Conservation (phyloP, 2,329 filamentous ascomycete species). For the Venturia nashicola region DNA sequence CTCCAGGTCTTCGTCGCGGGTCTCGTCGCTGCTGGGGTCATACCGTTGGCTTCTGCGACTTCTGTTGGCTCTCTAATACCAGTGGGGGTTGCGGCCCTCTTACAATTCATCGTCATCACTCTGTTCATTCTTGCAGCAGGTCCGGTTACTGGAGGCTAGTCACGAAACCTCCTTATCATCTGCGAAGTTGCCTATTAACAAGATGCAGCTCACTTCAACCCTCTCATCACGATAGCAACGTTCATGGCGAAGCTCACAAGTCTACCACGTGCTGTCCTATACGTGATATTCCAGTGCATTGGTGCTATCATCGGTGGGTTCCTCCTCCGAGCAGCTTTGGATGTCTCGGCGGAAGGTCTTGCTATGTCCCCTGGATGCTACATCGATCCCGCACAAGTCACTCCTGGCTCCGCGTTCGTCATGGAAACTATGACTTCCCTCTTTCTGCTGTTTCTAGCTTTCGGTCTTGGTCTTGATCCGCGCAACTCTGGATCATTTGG, state of each 20-base stretch:
- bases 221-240: constrained; percentile 10
- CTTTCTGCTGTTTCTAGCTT: neutral
- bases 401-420: neutral
- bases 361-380: constrained; percentile 3
- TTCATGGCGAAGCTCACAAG: constrained; percentile 8
- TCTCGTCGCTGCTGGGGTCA: neutral
- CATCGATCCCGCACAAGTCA: neutral
- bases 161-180: too few species aligned
- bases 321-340: constrained; percentile 7
- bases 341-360: neutral
- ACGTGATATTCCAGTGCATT: constrained; percentile 8
- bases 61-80: constrained; percentile 7
- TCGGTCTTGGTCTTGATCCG: constrained; percentile 1
- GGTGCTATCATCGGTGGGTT: constrained; percentile 7
- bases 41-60: neutral
- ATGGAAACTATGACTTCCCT: neutral
- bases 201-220: constrained; percentile 7
- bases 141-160: constrained; percentile 5
- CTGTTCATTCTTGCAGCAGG: constrained; percentile 8
- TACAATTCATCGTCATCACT: constrained; percentile 8
- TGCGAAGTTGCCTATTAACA: neutral
- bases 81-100: constrained; percentile 3
- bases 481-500: neutral
- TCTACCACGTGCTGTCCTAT: constrained; percentile 7
- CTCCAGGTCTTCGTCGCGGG: constrained; percentile 6